Percentiles rank a stretch among this genome's conserved stretches.
Evolutionary conservation across 345 rosid genomes (phyloP).

Genomic region (Cardamine resedifolia): DNA sequence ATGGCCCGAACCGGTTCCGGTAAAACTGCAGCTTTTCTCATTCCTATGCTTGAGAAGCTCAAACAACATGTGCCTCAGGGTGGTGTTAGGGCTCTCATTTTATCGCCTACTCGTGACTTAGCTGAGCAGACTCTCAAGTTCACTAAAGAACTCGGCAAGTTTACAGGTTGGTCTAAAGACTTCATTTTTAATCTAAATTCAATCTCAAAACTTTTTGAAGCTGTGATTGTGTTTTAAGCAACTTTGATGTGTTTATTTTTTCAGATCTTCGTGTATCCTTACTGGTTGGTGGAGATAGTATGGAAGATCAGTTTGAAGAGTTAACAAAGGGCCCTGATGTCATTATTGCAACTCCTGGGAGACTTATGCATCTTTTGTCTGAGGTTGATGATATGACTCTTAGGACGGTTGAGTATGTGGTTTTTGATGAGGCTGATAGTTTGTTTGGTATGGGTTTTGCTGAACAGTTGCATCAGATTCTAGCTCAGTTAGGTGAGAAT

Average conservation of each 20-base stretch:
- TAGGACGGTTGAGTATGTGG: conserved; percentile 84
- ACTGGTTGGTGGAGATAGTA: conserved; percentile 94
- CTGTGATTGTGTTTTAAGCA: background rate
- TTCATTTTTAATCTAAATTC: background rate
- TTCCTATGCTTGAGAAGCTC: conserved; percentile 90
- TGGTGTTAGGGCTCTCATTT: conserved; percentile 77
- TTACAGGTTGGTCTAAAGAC: conserved; percentile 54
- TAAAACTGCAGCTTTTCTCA: conserved; percentile 88
- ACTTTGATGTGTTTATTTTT: background rate
- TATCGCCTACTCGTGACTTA: conserved; percentile 94
- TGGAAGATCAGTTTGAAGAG: conserved; percentile 93
- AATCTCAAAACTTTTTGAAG: background rate
- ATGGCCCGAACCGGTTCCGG: conserved; percentile 99
- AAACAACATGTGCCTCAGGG: conserved; percentile 80
- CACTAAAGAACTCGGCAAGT: conserved; percentile 80
- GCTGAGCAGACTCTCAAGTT: conserved; percentile 96
- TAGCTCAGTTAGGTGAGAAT: conserved; percentile 79
- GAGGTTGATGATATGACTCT: conserved; percentile 84
- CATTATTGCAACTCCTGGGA: conserved; percentile 93
- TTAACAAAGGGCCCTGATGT: conserved; percentile 89
- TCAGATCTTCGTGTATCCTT: conserved; percentile 80
- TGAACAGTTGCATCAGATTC: conserved; percentile 80
- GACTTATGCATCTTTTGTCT: conserved; percentile 87
- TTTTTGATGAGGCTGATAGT: conserved; percentile 96
- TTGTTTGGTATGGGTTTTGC: conserved; percentile 93